Percentiles rank a stretch among this genome's conserved stretches.
phyloP scores from a whole-genome alignment of 2,329 filamentous ascomycete species.

The Rosellinia necatrix region DNA sequence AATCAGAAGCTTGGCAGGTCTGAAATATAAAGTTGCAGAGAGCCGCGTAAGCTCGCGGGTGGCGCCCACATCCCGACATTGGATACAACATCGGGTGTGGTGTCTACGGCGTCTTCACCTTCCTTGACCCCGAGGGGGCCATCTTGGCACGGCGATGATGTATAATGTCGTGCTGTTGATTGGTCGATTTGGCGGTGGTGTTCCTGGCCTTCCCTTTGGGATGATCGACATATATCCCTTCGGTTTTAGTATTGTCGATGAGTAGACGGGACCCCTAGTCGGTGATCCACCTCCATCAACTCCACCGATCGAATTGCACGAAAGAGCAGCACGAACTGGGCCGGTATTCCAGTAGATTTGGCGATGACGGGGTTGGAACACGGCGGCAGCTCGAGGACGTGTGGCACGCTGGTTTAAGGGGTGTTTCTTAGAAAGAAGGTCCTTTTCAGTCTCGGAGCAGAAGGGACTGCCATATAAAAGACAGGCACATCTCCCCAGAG shows the following conservation, averaged over 20 bases:
- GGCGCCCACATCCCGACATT: conserved; percentile 15
- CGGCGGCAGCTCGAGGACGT: background rate
- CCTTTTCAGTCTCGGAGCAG: background rate
- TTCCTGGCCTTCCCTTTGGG: background rate
- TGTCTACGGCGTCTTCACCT: background rate
- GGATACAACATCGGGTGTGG: conserved; percentile 4
- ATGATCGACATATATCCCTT: conserved; percentile 6
- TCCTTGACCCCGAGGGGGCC: background rate
- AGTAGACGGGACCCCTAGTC: background rate
- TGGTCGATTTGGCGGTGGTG: conserved; percentile 2
- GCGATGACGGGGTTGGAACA: conserved; percentile 7
- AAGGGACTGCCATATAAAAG: conserved; percentile 24
- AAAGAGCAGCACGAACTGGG: conserved; percentile 1
- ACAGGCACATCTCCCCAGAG: background rate
- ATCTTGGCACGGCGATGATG: conserved; percentile 15
- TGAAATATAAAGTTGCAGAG: conserved; percentile 10
- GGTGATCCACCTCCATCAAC: conserved; percentile 9
- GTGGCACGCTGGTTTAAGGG: background rate
- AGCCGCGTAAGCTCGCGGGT: conserved; percentile 19
- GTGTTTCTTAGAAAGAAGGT: conserved; percentile 2
- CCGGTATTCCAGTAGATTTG: background rate
- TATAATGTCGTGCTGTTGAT: conserved; percentile 14
- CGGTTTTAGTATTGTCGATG: background rate
- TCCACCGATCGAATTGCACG: background rate
- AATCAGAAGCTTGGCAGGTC: conserved; percentile 8